Conservation (phyloP, 148 eudicot species). For the Vaccinium darrowii region DNA sequence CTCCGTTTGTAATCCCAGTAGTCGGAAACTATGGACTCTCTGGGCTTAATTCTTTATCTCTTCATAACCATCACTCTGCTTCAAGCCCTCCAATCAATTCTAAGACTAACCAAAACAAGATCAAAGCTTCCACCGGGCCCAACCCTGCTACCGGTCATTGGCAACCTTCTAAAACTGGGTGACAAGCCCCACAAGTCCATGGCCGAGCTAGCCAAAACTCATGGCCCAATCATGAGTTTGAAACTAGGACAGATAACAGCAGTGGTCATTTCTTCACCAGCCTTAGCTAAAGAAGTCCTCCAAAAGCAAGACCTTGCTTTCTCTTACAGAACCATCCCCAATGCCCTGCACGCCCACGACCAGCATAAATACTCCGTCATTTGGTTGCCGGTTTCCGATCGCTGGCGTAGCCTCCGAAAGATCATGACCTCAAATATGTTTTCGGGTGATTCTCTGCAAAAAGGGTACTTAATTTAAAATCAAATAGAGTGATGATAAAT, state of each 20-base stretch:
- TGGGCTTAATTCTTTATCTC: neutral
- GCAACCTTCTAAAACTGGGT: slow-evolving; percentile 22
- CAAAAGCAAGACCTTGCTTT: neutral
- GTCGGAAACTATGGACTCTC: slow-evolving; percentile 7
- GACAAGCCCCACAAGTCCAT: slow-evolving; percentile 23
- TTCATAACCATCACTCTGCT: neutral
- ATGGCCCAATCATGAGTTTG: slow-evolving; percentile 21
- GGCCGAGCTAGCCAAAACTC: slow-evolving; percentile 18
- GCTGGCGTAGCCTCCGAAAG: neutral
- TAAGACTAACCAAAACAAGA: neutral
- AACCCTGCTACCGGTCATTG: slow-evolving; percentile 9
- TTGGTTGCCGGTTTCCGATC: neutral
- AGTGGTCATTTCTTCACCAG: slow-evolving; percentile 15
- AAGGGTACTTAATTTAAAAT: neutral
- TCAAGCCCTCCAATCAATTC: neutral
- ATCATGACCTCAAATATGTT: neutral
- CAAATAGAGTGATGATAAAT: no score
- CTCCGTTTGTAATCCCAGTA: neutral
- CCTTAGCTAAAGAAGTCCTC: slow-evolving; percentile 8
- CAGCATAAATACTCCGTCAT: neutral
- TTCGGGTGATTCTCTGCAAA: neutral
- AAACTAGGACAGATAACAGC: slow-evolving; percentile 16
- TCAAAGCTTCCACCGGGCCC: slow-evolving; percentile 16
- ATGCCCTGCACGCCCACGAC: neutral
- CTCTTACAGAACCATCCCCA: neutral